These are phyloP conservation scores for Fistulinella cinereoalba DNA, from an alignment of 1,284 basidiomycete species.

Conservation along the genomic window DNA sequence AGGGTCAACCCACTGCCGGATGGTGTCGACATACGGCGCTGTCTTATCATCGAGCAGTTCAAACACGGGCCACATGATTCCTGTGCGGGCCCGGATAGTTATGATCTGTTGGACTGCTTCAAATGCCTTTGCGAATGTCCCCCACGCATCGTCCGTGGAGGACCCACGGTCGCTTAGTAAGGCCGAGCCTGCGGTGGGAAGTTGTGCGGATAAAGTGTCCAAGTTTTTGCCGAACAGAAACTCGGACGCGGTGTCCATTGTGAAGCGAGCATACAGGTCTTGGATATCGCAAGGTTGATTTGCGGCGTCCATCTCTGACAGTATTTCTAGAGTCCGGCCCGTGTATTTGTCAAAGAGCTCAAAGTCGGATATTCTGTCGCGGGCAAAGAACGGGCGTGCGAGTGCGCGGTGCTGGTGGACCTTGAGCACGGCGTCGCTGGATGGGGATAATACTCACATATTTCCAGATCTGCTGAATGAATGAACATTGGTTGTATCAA, in stretches of 20 bases:
- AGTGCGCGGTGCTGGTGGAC: constrained; percentile 56
- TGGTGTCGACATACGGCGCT: constrained; percentile 46
- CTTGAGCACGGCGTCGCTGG: constrained; percentile 5
- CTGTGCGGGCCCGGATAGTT: constrained; percentile 50
- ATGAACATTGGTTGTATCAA: constrained; percentile 8
- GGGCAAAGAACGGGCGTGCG: constrained; percentile 70
- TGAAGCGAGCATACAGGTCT: constrained; percentile 66
- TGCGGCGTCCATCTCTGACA: constrained; percentile 40
- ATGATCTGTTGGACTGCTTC: constrained; percentile 58
- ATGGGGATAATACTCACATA: constrained; percentile 35
- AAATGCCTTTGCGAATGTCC: constrained; percentile 62
- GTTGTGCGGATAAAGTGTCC: constrained; percentile 53
- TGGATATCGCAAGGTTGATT: constrained; percentile 55
- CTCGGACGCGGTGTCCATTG: constrained; percentile 67
- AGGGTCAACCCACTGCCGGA: constrained; percentile 60
- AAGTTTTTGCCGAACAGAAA: constrained; percentile 65
- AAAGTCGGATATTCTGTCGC: constrained; percentile 67
- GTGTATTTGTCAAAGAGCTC: constrained; percentile 61
- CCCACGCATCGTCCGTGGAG: constrained; percentile 56
- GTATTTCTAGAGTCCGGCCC: constrained; percentile 45
- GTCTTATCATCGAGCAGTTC: constrained; percentile 63
- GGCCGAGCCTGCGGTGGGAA: constrained; percentile 49
- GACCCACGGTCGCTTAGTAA: constrained; percentile 57
- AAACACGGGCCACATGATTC: constrained; percentile 64
- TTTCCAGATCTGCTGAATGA: constrained; percentile 46